These are phyloP conservation scores for Populus trichocarpa DNA, from an alignment of 441 rosid species.

Conservation along the genomic window DNA sequence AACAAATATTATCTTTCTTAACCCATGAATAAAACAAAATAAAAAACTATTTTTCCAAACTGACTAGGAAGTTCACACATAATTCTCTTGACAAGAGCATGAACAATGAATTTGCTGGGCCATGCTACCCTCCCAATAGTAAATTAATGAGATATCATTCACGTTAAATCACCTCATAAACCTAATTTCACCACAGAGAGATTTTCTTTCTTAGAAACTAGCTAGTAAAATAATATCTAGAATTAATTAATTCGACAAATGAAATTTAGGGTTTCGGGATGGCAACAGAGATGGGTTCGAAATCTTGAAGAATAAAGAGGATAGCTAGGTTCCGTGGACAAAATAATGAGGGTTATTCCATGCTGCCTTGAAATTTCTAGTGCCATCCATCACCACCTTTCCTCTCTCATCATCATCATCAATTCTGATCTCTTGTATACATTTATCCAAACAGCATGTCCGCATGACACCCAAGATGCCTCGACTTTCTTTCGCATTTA, in stretches of 20 bases:
- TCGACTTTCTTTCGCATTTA: background rate
- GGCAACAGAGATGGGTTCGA: background rate
- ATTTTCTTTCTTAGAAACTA: too few species aligned
- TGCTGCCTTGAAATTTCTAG: constrained; percentile 19
- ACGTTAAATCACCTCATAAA: background rate
- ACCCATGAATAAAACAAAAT: too few species aligned
- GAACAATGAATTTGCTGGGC: background rate
- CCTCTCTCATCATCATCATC: constrained; percentile 11
- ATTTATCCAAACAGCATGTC: background rate
- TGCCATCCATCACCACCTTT: constrained; percentile 12
- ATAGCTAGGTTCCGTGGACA: constrained; percentile 13
- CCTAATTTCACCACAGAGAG: background rate
- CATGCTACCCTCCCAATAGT: background rate
- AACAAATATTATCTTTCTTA: too few species aligned
- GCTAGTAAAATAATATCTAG: background rate
- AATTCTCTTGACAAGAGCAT: too few species aligned
- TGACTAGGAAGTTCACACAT: too few species aligned
- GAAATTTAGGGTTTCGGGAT: background rate
- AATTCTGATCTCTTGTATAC: background rate
- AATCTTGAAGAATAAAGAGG: background rate
- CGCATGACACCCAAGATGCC: background rate
- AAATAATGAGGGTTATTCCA: constrained; percentile 33
- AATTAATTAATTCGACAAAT: background rate
- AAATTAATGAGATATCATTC: background rate
- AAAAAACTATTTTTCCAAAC: too few species aligned